Evolutionary conservation across 768 basidiomycete species (phyloP).

Genomic region (Tricholoma sp.): DNA sequence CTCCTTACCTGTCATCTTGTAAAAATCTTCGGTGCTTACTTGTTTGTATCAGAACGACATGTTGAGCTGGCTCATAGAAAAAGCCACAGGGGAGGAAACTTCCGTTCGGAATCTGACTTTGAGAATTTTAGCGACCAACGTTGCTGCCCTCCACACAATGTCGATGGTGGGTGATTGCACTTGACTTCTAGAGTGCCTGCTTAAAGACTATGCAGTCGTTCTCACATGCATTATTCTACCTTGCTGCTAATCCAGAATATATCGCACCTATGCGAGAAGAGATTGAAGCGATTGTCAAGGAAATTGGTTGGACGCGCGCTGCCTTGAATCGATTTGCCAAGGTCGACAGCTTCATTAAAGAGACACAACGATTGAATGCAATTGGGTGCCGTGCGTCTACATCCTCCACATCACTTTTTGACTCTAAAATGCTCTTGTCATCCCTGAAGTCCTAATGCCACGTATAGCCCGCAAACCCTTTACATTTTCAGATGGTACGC

Average conservation of each 20-base stretch:
- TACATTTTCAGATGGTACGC: slow-evolving; percentile 22
- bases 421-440: not conserved
- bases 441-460: slow-evolving; percentile 12
- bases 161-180: slow-evolving; percentile 14
- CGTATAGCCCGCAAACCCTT: slow-evolving; percentile 17
- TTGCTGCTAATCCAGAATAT: slow-evolving; percentile 27
- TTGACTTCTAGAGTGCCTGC: not conserved
- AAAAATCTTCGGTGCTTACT: not conserved
- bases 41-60: slow-evolving; percentile 29
- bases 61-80: slow-evolving; percentile 14
- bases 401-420: not conserved
- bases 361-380: slow-evolving; percentile 24
- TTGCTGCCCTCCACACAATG: slow-evolving; percentile 32
- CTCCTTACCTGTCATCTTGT: not conserved
- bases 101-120: slow-evolving; percentile 19
- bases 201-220: slow-evolving; percentile 23
- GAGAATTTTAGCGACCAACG: slow-evolving; percentile 30
- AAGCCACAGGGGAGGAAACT: slow-evolving; percentile 21
- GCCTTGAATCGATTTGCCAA: slow-evolving; percentile 28
- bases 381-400: not conserved
- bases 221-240: slow-evolving; percentile 26
- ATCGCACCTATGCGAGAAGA: slow-evolving; percentile 30
- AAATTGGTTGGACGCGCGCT: slow-evolving; percentile 27
- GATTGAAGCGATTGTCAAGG: slow-evolving; percentile 23
- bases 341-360: slow-evolving; percentile 36